Percentiles rank a stretch among this genome's conserved stretches.
Evolutionary conservation across 257 asterid species (phyloP).

Genomic region (Solanum pimpinellifolium): DNA sequence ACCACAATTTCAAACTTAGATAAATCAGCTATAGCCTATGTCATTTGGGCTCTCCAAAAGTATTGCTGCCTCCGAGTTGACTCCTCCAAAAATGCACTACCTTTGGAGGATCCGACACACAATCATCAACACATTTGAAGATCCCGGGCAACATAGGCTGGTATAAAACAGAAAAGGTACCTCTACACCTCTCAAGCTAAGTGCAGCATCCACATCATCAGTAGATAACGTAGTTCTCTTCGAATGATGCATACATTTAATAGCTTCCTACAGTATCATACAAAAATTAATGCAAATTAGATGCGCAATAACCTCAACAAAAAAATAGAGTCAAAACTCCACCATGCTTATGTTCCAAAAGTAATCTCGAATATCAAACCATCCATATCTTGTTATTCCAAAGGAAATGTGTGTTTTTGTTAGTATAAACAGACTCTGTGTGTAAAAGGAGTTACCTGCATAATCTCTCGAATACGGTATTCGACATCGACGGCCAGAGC

Average conservation of each 20-base stretch:
- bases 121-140: neutral
- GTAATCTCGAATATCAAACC: neutral
- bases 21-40: neutral
- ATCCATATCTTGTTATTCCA: neutral
- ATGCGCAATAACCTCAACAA: neutral
- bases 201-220: conserved; percentile 90
- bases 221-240: conserved; percentile 78
- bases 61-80: neutral
- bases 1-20: neutral
- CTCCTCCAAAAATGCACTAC: neutral
- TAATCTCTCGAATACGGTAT: conserved; percentile 86
- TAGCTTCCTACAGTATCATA: conserved; percentile 56
- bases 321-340: neutral
- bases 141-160: neutral
- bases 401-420: neutral
- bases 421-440: neutral
- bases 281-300: neutral
- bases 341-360: neutral
- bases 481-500: conserved; percentile 90
- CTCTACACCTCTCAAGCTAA: conserved; percentile 76
- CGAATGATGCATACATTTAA: conserved; percentile 96
- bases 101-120: neutral
- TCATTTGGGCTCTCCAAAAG: neutral
- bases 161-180: conserved; percentile 12
- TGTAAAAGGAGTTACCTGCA: conserved; percentile 53